Percentiles rank a stretch among this genome's conserved stretches.
These are phyloP conservation scores for Pyrenochaeta sp. DNA, from an alignment of 2,329 filamentous ascomycete species.

Conservation along the genomic window DNA sequence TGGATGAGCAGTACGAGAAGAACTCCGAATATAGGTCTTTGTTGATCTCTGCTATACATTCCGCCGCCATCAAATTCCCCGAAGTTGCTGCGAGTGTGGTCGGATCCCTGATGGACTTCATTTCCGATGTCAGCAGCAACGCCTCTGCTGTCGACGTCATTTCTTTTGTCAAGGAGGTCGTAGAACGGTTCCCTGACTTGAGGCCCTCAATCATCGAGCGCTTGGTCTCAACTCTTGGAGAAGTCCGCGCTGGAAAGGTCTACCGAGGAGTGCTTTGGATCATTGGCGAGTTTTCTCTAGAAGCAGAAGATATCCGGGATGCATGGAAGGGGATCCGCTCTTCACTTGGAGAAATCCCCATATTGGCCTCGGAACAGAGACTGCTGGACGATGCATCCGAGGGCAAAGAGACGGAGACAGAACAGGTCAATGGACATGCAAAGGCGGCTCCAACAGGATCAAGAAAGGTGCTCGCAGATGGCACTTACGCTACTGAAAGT, in stretches of 20 bases:
- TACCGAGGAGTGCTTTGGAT: conserved; percentile 98
- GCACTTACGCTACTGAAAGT: conserved; percentile 96
- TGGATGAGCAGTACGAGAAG: conserved; percentile 98
- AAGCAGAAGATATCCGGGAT: conserved; percentile 92
- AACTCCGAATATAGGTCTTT: conserved; percentile 70
- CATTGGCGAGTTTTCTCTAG: conserved; percentile 93
- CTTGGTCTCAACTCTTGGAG: conserved; percentile 86
- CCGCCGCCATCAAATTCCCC: conserved; percentile 98
- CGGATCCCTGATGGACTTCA: conserved; percentile 97
- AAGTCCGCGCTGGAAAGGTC: conserved; percentile 95
- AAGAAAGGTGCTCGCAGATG: conserved; percentile 90
- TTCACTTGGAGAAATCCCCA: conserved; percentile 95
- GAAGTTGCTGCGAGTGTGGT: conserved; percentile 97
- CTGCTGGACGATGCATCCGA: conserved; percentile 80
- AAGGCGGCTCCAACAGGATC: conserved; percentile 84
- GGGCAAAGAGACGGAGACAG: conserved; percentile 65
- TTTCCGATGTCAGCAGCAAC: conserved; percentile 98
- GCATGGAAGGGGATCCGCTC: conserved; percentile 96
- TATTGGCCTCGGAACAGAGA: conserved; percentile 91
- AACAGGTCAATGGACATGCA: conserved; percentile 80
- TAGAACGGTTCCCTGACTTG: conserved; percentile 94
- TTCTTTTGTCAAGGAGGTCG: conserved; percentile 97
- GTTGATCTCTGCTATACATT: conserved; percentile 95
- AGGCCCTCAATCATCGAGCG: conserved; percentile 86
- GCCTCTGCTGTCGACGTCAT: conserved; percentile 97